Percentiles rank a stretch among this genome's conserved stretches.
These are phyloP conservation scores for Chrysanthemum makinoi DNA, from an alignment of 129 eudicot genomes.

Conservation along the genomic window DNA sequence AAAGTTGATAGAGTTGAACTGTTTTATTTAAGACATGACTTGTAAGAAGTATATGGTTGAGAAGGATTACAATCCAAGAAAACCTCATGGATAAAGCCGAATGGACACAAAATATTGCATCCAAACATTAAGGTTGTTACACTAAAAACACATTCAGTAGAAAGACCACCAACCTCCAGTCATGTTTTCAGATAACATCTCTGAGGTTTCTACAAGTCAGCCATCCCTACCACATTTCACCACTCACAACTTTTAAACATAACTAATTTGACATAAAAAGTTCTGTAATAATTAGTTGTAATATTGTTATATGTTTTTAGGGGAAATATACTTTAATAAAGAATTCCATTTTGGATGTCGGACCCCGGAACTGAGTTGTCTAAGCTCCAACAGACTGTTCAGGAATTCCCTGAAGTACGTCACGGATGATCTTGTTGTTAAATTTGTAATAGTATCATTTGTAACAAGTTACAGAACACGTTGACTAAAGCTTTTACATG, in stretches of 20 bases:
- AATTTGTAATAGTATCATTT: neutral
- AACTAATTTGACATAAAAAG: neutral
- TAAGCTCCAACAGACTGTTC: conserved; percentile 26
- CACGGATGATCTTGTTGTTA: neutral
- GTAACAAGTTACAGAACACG: too few species aligned
- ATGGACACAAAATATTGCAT: conserved; percentile 69
- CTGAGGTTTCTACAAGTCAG: conserved; percentile 89
- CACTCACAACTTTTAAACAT: neutral
- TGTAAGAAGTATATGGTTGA: conserved; percentile 80
- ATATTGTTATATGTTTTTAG: neutral
- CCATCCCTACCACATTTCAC: conserved; percentile 53
- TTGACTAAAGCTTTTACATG: too few species aligned
- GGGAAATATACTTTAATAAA: conserved; percentile 10
- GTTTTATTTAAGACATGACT: conserved; percentile 87
- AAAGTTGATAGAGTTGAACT: conserved; percentile 52
- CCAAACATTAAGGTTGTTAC: conserved; percentile 4
- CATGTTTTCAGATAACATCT: conserved; percentile 92
- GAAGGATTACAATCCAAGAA: conserved; percentile 95
- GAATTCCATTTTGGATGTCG: conserved; percentile 24
- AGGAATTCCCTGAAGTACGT: neutral
- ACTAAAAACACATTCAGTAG: neutral
- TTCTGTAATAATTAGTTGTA: neutral
- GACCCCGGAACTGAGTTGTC: conserved; percentile 31
- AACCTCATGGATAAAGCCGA: conserved; percentile 89
- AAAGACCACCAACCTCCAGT: conserved; percentile 52